These are phyloP conservation scores for Cyclotella cryptica DNA, from an alignment of 108 stramenopile species.

Conservation along the genomic window DNA sequence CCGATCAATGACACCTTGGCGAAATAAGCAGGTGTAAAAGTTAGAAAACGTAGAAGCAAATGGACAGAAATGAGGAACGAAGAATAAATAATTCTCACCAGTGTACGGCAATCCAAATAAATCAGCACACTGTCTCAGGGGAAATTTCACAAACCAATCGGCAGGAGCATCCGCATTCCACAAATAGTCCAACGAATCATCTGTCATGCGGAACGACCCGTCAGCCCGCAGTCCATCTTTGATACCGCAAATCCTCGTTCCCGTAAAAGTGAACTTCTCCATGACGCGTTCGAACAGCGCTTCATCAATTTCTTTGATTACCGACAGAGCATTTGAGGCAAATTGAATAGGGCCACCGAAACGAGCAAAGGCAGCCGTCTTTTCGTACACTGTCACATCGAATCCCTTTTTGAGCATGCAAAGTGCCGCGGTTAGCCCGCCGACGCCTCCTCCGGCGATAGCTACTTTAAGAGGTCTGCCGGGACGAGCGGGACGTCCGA, in stretches of 20 bases:
- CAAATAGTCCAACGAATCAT: conserved; percentile 83
- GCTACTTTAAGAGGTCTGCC: conserved; percentile 88
- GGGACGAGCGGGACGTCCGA: conserved; percentile 79
- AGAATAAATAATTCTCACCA: conserved; percentile 12
- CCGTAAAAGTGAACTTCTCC: conserved; percentile 97
- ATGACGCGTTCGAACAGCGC: conserved; percentile 89
- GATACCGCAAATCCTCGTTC: conserved; percentile 94
- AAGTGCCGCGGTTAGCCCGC: conserved; percentile 90
- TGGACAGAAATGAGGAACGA: background rate
- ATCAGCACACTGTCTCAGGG: conserved; percentile 88
- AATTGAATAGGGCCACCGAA: conserved; percentile 99
- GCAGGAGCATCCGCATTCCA: conserved; percentile 85
- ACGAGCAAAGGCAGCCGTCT: conserved; percentile 92
- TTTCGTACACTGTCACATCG: conserved; percentile 96
- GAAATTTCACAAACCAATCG: conserved; percentile 98
- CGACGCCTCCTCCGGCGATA: conserved; percentile 96
- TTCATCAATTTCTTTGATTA: conserved; percentile 93
- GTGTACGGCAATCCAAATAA: conserved; percentile 91
- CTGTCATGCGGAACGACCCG: conserved; percentile 89
- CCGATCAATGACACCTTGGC: conserved; percentile 91
- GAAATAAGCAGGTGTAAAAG: background rate
- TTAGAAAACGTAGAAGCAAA: background rate
- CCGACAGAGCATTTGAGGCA: conserved; percentile 94
- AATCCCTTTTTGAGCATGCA: conserved; percentile 94
- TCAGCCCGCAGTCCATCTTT: conserved; percentile 95